Conservation (phyloP, 129 eudicot genomes). For the Chrysanthemum lavandulifolium region DNA sequence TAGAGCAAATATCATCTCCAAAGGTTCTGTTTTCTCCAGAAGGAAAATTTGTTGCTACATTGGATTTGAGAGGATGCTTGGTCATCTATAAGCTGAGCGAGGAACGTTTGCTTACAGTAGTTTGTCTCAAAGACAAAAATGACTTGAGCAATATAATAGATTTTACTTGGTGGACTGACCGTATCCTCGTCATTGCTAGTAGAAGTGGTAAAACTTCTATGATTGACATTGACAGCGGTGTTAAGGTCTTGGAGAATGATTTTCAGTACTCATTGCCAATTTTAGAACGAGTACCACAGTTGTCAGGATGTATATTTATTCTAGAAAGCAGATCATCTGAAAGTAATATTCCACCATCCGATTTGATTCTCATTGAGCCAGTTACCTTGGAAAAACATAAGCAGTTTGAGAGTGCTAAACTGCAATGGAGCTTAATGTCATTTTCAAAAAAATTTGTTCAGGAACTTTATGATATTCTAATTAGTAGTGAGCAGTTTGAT, state of each 20-base stretch:
- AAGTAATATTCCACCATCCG: conserved; percentile 35
- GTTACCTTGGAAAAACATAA: conserved; percentile 43
- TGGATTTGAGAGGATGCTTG: conserved; percentile 76
- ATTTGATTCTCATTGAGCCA: conserved; percentile 45
- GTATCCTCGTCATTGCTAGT: conserved; percentile 54
- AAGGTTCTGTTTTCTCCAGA: conserved; percentile 74
- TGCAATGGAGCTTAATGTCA: conserved; percentile 73
- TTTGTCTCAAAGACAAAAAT: conserved; percentile 36
- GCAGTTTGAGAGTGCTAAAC: conserved; percentile 44
- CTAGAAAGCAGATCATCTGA: conserved; percentile 59
- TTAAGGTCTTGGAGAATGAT: conserved; percentile 48
- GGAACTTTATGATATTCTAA: conserved; percentile 73
- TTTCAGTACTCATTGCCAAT: conserved; percentile 58
- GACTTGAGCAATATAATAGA: conserved; percentile 51
- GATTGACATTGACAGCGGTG: conserved; percentile 49
- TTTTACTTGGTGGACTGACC: conserved; percentile 95
- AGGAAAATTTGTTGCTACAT: conserved; percentile 62
- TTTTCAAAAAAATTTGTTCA: conserved; percentile 60
- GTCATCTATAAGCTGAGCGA: conserved; percentile 51
- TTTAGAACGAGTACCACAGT: conserved; percentile 52
- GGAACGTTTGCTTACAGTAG: conserved; percentile 35
- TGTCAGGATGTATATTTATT: conserved; percentile 62
- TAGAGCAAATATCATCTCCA: conserved; percentile 58
- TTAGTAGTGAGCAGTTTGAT: conserved; percentile 56
- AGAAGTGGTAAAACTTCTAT: conserved; percentile 56